Evolutionary conservation across 1,284 basidiomycete genomes (phyloP).

Genomic region (Cutaneotrichosporon cutaneum): DNA sequence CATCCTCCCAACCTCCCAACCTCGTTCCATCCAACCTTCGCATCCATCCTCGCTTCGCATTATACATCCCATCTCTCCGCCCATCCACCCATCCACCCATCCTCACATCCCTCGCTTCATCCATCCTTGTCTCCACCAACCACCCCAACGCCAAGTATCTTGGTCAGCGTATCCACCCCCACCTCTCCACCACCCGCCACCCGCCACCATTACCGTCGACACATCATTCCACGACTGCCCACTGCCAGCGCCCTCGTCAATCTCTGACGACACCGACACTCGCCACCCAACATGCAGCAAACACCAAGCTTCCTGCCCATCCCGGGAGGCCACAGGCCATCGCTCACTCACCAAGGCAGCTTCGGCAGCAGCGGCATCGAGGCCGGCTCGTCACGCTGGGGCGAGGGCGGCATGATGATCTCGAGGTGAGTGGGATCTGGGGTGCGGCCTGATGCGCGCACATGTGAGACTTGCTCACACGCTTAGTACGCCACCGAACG

Average conservation of each 20-base stretch:
- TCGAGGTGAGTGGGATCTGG: background rate
- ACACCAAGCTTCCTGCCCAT: slow-evolving; percentile 22
- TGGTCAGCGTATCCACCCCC: background rate
- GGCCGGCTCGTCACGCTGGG: slow-evolving; percentile 7
- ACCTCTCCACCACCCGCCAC: background rate
- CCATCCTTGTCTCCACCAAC: background rate
- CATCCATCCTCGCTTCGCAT: background rate
- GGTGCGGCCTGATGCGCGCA: background rate
- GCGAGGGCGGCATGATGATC: slow-evolving; percentile 8
- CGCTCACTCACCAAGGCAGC: slow-evolving; percentile 2
- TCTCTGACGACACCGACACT: background rate
- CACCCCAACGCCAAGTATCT: background rate
- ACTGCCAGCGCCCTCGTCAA: background rate
- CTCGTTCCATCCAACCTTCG: too few relatives aligned
- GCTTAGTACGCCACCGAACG: slow-evolving; percentile 19
- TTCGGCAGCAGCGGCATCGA: background rate
- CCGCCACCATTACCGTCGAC: background rate
- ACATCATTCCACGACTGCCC: background rate
- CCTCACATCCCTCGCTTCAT: background rate
- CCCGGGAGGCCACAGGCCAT: slow-evolving; percentile 10
- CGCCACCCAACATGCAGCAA: slow-evolving; percentile 16
- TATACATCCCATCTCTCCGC: background rate
- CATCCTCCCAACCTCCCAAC: too few relatives aligned
- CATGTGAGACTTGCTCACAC: background rate
- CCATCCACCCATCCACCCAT: slow-evolving; percentile 4